Conservation (phyloP, 2,329 filamentous ascomycete genomes). For the Xylariales sp. region DNA sequence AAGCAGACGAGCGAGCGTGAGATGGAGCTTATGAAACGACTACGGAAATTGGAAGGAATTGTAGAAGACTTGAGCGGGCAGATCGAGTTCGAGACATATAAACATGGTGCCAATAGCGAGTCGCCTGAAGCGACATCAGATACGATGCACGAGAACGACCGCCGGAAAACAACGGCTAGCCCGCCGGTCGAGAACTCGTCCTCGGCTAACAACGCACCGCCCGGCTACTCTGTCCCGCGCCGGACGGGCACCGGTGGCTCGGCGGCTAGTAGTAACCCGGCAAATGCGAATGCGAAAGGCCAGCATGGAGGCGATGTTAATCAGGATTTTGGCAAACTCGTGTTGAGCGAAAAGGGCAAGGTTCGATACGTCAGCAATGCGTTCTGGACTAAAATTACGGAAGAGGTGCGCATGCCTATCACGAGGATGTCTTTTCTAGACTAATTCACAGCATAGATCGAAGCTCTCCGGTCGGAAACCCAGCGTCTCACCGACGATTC, state of each 20-base stretch:
- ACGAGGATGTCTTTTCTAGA: neutral
- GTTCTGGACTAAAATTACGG: constrained; percentile 80
- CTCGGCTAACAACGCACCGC: constrained; percentile 36
- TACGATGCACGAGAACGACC: constrained; percentile 39
- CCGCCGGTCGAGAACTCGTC: constrained; percentile 40
- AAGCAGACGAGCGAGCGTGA: constrained; percentile 71
- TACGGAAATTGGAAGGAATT: constrained; percentile 80
- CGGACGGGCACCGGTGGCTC: constrained; percentile 47
- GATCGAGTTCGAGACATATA: constrained; percentile 65
- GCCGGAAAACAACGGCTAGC: constrained; percentile 40
- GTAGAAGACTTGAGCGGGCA: constrained; percentile 76
- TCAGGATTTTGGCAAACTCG: constrained; percentile 73
- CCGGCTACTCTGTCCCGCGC: constrained; percentile 29
- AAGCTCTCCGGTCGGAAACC: constrained; percentile 61
- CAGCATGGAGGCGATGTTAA: constrained; percentile 52
- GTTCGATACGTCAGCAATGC: constrained; percentile 80
- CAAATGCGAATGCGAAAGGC: constrained; percentile 45
- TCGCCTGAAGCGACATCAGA: constrained; percentile 55
- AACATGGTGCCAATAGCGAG: constrained; percentile 52
- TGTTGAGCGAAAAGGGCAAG: constrained; percentile 75
- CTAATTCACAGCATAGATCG: constrained; percentile 37
- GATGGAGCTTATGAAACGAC: constrained; percentile 76
- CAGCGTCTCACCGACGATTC: constrained; percentile 62
- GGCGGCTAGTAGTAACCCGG: constrained; percentile 34
- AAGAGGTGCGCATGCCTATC: constrained; percentile 65